These are phyloP conservation scores for Boletus pseudopeckii DNA, from an alignment of 768 basidiomycete species.

Conservation along the genomic window DNA sequence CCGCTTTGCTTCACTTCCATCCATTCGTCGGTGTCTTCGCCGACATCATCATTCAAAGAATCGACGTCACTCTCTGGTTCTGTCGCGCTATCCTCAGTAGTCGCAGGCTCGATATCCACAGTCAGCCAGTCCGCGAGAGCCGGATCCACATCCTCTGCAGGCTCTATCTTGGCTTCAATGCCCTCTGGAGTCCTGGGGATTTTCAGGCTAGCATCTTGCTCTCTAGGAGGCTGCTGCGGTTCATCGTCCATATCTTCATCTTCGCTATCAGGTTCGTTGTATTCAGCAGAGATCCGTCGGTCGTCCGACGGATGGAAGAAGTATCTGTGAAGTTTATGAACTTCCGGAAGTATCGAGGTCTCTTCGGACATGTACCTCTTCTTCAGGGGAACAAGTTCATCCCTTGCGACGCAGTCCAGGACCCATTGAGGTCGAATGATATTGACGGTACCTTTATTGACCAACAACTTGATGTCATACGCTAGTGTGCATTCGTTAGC, in stretches of 20 bases:
- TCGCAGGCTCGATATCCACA: slow-evolving; percentile 38
- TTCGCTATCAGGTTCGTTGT: slow-evolving; percentile 39
- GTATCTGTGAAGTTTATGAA: slow-evolving; percentile 45
- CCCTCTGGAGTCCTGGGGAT: not conserved
- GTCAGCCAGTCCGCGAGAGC: slow-evolving; percentile 60
- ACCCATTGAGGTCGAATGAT: slow-evolving; percentile 84
- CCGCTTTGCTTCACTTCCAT: slow-evolving; percentile 21
- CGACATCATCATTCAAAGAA: slow-evolving; percentile 62
- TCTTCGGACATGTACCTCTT: slow-evolving; percentile 50
- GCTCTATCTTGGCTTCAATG: slow-evolving; percentile 22
- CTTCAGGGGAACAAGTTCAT: slow-evolving; percentile 53
- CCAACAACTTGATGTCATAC: slow-evolving; percentile 65
- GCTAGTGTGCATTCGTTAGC: slow-evolving; percentile 38
- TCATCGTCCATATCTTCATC: slow-evolving; percentile 23
- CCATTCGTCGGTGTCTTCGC: slow-evolving; percentile 41
- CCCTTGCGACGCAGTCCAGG: slow-evolving; percentile 64
- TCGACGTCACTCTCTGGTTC: slow-evolving; percentile 66
- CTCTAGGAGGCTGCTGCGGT: slow-evolving; percentile 9
- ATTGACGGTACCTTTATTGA: slow-evolving; percentile 66
- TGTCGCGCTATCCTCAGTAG: slow-evolving; percentile 35
- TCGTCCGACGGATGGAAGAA: slow-evolving; percentile 70
- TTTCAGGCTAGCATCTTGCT: slow-evolving; percentile 13
- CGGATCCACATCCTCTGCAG: slow-evolving; percentile 42
- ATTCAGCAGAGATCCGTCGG: slow-evolving; percentile 51
- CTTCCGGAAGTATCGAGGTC: not conserved